Percentiles rank a stretch among this genome's conserved stretches.
Evolutionary conservation across 176 grass and related monocot species (phyloP).

Genomic region (Zizania latifolia): DNA sequence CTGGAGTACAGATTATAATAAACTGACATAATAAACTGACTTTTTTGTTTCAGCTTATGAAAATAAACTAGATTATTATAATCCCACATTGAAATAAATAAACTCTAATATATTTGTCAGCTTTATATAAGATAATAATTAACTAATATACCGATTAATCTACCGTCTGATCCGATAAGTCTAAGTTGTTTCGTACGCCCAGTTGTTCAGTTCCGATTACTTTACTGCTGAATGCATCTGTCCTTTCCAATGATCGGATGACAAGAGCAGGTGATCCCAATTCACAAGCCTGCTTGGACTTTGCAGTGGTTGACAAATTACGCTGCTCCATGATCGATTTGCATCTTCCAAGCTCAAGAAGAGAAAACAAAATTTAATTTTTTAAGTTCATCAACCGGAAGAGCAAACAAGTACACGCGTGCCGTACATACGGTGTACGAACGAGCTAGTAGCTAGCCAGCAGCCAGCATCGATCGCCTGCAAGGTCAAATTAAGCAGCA

Average conservation of each 20-base stretch:
- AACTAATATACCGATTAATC: too few relatives aligned
- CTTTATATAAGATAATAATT: too few relatives aligned
- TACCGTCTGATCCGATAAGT: too few relatives aligned
- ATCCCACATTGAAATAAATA: too few relatives aligned
- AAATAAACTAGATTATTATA: too few relatives aligned
- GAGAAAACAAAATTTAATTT: too few relatives aligned
- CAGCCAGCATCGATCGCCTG: not conserved
- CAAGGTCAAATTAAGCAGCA: slow-evolving; percentile 11
- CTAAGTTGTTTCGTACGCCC: too few relatives aligned
- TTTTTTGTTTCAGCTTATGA: too few relatives aligned
- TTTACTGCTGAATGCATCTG: not conserved
- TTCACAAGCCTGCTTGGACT: not conserved
- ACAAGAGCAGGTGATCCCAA: not conserved
- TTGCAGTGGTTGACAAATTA: not conserved
- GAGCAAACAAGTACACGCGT: not conserved
- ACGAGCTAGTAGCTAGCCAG: not conserved
- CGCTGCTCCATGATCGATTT: not conserved
- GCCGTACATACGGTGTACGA: slow-evolving; percentile 29
- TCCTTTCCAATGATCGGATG: not conserved
- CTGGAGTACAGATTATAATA: too few relatives aligned
- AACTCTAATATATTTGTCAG: too few relatives aligned
- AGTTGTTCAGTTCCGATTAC: not conserved
- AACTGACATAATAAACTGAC: too few relatives aligned
- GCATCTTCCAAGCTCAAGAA: not conserved
- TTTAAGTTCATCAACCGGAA: not conserved